These are phyloP conservation scores for Xylaria sp. DNA, from an alignment of 2,329 filamentous ascomycete genomes.

Conservation along the genomic window DNA sequence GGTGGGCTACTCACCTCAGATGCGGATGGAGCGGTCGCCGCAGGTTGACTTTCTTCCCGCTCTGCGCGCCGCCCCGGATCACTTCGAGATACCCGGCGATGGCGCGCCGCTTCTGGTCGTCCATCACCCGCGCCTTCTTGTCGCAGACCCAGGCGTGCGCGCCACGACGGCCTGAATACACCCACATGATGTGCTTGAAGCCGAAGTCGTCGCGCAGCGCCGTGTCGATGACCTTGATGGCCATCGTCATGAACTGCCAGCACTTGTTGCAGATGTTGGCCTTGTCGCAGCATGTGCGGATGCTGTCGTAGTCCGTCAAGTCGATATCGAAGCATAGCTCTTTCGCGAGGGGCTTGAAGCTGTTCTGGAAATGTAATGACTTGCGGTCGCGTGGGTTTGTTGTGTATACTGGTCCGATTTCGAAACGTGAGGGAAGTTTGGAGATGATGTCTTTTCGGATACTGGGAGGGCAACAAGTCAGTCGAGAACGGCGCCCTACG, in stretches of 20 bases:
- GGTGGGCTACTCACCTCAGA: constrained; percentile 61
- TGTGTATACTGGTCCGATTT: constrained; percentile 96
- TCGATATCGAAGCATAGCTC: constrained; percentile 99
- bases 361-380: constrained; percentile 72
- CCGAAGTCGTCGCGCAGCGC: constrained; percentile 93
- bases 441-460: constrained; percentile 90
- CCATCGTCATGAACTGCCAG: constrained; percentile 98
- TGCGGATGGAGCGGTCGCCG: constrained; percentile 89
- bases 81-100: constrained; percentile 91
- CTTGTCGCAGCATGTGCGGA: constrained; percentile 92
- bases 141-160: constrained; percentile 99
- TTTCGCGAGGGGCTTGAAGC: constrained; percentile 87
- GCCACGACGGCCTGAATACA: constrained; percentile 95
- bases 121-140: constrained; percentile 79
- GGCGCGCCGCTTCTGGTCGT: constrained; percentile 83
- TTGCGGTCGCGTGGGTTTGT: constrained; percentile 95
- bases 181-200: constrained; percentile 96
- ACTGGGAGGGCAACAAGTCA: constrained; percentile 47
- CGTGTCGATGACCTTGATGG: constrained; percentile 88
- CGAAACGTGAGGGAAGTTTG: constrained; percentile 90
- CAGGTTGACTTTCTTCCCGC: constrained; percentile 84
- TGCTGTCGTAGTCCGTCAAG: constrained; percentile 97
- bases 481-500: not conserved
- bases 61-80: constrained; percentile 82
- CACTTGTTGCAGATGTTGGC: constrained; percentile 93